Percentiles rank a stretch among this genome's conserved stretches.
phyloP scores from a whole-genome alignment of 345 rosid genomes.

The Citrus australasica region DNA sequence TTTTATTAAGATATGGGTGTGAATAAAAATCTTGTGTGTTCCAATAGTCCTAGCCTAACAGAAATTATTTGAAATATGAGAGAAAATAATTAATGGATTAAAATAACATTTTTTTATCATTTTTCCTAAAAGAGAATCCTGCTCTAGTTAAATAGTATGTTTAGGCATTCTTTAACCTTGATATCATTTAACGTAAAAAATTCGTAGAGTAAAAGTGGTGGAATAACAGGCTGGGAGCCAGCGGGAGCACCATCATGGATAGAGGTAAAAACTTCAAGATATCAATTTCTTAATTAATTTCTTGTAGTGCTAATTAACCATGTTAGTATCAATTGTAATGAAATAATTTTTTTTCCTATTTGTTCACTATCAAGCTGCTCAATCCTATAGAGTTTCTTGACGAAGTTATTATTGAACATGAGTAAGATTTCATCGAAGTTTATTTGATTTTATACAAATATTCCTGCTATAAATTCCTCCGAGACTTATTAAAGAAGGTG shows the following conservation, averaged over 20 bases:
- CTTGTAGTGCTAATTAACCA: too few relatives aligned
- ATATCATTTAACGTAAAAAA: neutral
- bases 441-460: slow-evolving; percentile 14
- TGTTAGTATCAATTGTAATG: neutral
- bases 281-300: neutral
- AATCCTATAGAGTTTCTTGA: neutral
- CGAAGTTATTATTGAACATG: neutral
- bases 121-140: too few relatives aligned
- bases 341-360: neutral
- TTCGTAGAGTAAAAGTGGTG: slow-evolving; percentile 57
- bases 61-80: too few relatives aligned
- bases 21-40: too few relatives aligned
- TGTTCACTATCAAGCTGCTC: neutral
- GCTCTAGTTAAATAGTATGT: too few relatives aligned
- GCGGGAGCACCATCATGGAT: slow-evolving; percentile 49
- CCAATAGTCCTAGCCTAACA: too few relatives aligned
- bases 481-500: neutral
- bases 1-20: too few relatives aligned
- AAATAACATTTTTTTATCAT: too few relatives aligned
- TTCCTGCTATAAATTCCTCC: neutral
- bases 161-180: neutral
- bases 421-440: neutral
- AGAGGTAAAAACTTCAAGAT: slow-evolving; percentile 23
- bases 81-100: too few relatives aligned
- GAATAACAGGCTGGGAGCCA: slow-evolving; percentile 67